These are phyloP conservation scores for Emergomyces orientalis DNA, from an alignment of 2,329 filamentous ascomycete species.

Conservation along the genomic window DNA sequence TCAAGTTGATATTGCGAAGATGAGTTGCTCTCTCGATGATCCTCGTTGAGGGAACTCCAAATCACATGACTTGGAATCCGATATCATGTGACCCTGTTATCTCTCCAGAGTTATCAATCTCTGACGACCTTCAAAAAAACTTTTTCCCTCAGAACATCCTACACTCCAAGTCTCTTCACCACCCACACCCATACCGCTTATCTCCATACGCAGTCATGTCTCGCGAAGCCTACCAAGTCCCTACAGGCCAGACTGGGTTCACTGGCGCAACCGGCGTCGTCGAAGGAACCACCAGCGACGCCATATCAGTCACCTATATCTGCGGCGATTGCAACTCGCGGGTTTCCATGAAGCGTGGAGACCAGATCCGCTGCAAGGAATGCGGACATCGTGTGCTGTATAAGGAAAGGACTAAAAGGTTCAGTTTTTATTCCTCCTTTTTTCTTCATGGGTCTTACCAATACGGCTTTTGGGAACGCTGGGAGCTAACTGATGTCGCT, in stretches of 20 bases:
- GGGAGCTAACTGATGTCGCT: background rate
- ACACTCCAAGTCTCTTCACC: background rate
- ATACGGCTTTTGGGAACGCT: slow-evolving; percentile 5
- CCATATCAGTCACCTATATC: slow-evolving; percentile 56
- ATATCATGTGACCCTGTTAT: background rate
- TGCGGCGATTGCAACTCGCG: slow-evolving; percentile 80
- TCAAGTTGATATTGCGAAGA: background rate
- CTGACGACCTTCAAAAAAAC: background rate
- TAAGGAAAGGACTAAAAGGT: slow-evolving; percentile 97
- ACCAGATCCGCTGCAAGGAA: slow-evolving; percentile 78
- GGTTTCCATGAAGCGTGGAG: slow-evolving; percentile 64
- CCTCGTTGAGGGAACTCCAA: too few relatives aligned
- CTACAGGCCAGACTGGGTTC: slow-evolving; percentile 39
- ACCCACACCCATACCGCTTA: background rate
- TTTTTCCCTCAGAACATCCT: background rate
- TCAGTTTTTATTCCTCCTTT: slow-evolving; percentile 30
- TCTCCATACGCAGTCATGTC: slow-evolving; percentile 41
- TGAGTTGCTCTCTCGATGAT: too few relatives aligned
- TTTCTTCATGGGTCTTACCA: background rate
- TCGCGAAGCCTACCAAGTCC: slow-evolving; percentile 70
- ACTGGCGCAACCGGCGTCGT: slow-evolving; percentile 36
- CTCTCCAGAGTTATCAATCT: background rate
- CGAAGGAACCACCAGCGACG: slow-evolving; percentile 33
- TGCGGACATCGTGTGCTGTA: slow-evolving; percentile 94
- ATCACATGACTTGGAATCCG: background rate